Conservation (phyloP, 140 eudicot species). For the Oenanthe javanica region DNA sequence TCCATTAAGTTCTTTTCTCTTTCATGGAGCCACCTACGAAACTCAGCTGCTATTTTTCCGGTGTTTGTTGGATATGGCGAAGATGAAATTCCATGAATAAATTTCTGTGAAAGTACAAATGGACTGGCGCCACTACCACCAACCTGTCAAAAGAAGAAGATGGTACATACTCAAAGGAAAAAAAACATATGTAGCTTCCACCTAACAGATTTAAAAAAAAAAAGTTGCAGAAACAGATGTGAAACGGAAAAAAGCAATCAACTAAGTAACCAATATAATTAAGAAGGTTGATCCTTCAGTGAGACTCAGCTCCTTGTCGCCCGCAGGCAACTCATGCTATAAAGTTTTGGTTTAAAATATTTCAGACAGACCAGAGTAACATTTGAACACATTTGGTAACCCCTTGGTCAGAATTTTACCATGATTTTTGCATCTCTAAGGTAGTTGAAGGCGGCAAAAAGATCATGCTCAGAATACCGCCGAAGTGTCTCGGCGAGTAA, state of each 20-base stretch:
- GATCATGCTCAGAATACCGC: constrained; percentile 94
- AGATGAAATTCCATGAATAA: constrained; percentile 42
- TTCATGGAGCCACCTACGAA: constrained; percentile 66
- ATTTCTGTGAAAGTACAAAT: constrained; percentile 71
- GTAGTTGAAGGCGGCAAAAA: constrained; percentile 75
- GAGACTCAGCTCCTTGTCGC: neutral
- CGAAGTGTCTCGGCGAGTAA: constrained; percentile 78
- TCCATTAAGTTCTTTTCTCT: constrained; percentile 55
- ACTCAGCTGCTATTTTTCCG: constrained; percentile 57
- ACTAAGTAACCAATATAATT: neutral
- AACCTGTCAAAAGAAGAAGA: constrained; percentile 42
- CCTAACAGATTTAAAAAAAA: neutral
- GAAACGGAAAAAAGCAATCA: neutral
- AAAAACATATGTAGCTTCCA: neutral
- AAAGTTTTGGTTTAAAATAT: neutral
- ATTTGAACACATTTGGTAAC: neutral
- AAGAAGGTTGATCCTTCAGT: neutral
- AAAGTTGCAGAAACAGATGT: neutral
- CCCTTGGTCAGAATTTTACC: constrained; percentile 23
- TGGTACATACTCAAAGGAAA: neutral
- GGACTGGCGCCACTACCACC: constrained; percentile 56
- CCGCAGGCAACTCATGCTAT: neutral
- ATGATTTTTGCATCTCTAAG: constrained; percentile 71
- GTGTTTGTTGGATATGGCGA: constrained; percentile 76
- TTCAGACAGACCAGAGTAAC: neutral